Evolutionary conservation across 2,329 filamentous ascomycete species (phyloP).

Genomic region (Talaromyces sp.): DNA sequence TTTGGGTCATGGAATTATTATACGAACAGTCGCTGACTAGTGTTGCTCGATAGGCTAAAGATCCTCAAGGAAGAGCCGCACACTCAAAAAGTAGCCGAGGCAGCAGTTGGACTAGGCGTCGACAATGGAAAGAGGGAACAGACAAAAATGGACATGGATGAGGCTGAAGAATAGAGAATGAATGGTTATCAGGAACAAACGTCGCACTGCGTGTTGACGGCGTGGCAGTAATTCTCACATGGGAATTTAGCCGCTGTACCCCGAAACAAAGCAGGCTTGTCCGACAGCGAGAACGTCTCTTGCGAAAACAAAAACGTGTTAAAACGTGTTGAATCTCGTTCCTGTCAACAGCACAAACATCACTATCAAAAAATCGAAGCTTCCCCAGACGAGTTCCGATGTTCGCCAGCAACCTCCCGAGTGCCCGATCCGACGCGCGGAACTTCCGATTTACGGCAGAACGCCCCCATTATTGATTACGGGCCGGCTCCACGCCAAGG

Average conservation of each 20-base stretch:
- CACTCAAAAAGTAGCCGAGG: slow-evolving; percentile 78
- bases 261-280: not conserved
- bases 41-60: slow-evolving; percentile 56
- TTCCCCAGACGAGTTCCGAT: slow-evolving; percentile 6
- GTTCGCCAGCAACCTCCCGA: slow-evolving; percentile 9
- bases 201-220: not conserved
- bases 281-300: not conserved
- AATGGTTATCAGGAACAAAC: not conserved
- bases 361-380: not conserved
- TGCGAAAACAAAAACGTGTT: not conserved
- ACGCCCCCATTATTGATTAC: not conserved
- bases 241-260: not conserved
- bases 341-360: not conserved
- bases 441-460: slow-evolving; percentile 13
- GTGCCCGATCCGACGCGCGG: slow-evolving; percentile 2
- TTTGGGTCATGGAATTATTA: too few species aligned
- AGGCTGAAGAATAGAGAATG: slow-evolving; percentile 13
- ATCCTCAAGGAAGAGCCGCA: slow-evolving; percentile 79
- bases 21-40: not conserved
- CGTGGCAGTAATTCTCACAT: not conserved
- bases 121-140: slow-evolving; percentile 54
- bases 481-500: slow-evolving; percentile 1
- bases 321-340: not conserved
- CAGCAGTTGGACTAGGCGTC: slow-evolving; percentile 64
- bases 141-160: slow-evolving; percentile 38